These are phyloP conservation scores for Penicillium ochrochloron DNA, from an alignment of 495 filamentous ascomycete genomes.

Conservation along the genomic window DNA sequence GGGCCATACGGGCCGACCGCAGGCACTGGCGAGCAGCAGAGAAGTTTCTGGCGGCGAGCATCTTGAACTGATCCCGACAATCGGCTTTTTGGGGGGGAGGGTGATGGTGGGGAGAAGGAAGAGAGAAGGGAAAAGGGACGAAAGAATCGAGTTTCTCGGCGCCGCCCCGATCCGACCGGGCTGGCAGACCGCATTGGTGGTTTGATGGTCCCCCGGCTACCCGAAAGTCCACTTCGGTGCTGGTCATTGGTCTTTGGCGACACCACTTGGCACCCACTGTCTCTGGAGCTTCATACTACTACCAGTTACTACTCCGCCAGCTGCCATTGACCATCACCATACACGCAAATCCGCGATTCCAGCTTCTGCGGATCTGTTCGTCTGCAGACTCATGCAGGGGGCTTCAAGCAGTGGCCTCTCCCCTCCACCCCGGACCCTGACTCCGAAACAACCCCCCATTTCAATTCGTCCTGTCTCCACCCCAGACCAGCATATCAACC, in stretches of 20 bases:
- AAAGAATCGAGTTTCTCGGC: constrained; percentile 42
- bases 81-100: constrained; percentile 20
- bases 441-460: constrained; percentile 10
- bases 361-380: not conserved
- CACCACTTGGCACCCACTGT: not conserved
- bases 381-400: constrained; percentile 18
- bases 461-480: constrained; percentile 20
- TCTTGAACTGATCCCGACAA: constrained; percentile 46
- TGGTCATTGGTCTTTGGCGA: constrained; percentile 5
- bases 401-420: not conserved
- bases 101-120: constrained; percentile 28
- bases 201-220: constrained; percentile 31
- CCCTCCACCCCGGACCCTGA: not conserved
- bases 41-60: constrained; percentile 65
- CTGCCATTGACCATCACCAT: not conserved
- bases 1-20: constrained; percentile 53
- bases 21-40: constrained; percentile 60
- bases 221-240: constrained; percentile 25
- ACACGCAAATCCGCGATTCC: not conserved
- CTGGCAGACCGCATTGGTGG: constrained; percentile 38
- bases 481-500: constrained; percentile 11
- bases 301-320: constrained; percentile 5
- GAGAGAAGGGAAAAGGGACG: constrained; percentile 34
- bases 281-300: constrained; percentile 32
- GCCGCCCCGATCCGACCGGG: constrained; percentile 48